Conservation (phyloP, 768 basidiomycete species). For the Kwoniella dejecticola region DNA sequence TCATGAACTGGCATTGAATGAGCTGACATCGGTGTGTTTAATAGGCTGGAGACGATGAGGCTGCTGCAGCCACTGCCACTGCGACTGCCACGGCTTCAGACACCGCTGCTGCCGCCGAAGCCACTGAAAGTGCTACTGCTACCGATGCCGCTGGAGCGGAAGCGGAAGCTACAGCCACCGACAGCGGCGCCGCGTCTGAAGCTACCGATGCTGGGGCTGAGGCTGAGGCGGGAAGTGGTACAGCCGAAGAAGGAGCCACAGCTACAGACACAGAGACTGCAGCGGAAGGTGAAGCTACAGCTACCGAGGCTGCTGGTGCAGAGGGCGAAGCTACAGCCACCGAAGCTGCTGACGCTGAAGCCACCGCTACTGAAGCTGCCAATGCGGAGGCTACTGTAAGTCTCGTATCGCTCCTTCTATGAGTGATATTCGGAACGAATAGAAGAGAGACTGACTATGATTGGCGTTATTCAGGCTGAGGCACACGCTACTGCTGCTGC, state of each 20-base stretch:
- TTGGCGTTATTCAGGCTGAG: no score
- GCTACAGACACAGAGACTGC: neutral
- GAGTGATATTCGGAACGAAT: no score
- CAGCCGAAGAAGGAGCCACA: neutral
- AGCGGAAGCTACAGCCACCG: neutral
- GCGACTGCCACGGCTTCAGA: neutral
- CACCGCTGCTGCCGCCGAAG: conserved; percentile 1
- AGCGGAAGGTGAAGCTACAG: neutral
- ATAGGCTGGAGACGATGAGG: no score
- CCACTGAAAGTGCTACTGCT: neutral
- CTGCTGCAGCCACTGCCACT: neutral
- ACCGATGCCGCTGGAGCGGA: neutral
- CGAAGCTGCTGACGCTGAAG: no score
- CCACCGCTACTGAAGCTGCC: neutral
- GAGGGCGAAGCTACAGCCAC: neutral
- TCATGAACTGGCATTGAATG: no score
- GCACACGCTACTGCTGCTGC: no score
- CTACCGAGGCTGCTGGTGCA: neutral
- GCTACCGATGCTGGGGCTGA: no score
- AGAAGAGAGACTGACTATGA: no score
- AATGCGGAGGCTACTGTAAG: no score
- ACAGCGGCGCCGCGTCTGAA: no score
- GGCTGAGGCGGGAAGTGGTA: no score
- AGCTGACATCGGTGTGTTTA: neutral
- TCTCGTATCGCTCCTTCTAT: no score